Evolutionary conservation across 2,329 filamentous ascomycete genomes (phyloP), one percentile per base, ranked within the genome.

Genomic region (Trichoderma polysporum): DNA sequence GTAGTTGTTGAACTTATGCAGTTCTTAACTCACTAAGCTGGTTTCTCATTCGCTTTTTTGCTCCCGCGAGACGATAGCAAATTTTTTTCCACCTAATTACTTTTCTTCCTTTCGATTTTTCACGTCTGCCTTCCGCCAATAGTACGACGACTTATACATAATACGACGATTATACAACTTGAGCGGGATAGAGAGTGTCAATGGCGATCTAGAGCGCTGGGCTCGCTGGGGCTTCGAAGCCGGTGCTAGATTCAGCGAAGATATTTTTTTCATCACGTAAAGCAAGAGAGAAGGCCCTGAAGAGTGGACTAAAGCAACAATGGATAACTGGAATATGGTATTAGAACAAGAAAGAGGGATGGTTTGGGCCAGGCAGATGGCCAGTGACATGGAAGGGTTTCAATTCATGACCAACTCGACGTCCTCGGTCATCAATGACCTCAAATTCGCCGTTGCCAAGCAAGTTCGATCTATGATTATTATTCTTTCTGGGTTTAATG

Each of bases 401-500:
- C 68, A 70, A 35, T 76, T 75, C 66, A 72, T 73, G 67, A 69
- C 73, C 71, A 86, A 84, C 73, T 77, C 78, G 35, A 81, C 82
- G 6, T 79, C 80, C 45, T 76, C 80, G 45, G 75, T 85, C 69
- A 81, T 84, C 71, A 84, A 84, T 71, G 74, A 85, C 69, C 79
- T 87, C 70, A 80, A 78, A 67, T 84, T 86, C 69, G 81, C 82
- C 33, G 80, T 83, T 17, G 82, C 83, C 69, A 87, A 83, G 72
- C 88, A 86, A 37, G 81, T 88, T 72, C 82, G 88, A 70, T 87
- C 84, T 19, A 88, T 86, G 27, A 86, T 85, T 50, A 84, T 89
- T 66, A 86, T 89, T 68, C 80, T 90, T 64, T 84, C 87, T 39
- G 77, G 81, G 65, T 88, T 89, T 78, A 90, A 90, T 74, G 81